These are phyloP conservation scores for Pulveroboletus sp. DNA, from an alignment of 768 basidiomycete species.

Conservation along the genomic window DNA sequence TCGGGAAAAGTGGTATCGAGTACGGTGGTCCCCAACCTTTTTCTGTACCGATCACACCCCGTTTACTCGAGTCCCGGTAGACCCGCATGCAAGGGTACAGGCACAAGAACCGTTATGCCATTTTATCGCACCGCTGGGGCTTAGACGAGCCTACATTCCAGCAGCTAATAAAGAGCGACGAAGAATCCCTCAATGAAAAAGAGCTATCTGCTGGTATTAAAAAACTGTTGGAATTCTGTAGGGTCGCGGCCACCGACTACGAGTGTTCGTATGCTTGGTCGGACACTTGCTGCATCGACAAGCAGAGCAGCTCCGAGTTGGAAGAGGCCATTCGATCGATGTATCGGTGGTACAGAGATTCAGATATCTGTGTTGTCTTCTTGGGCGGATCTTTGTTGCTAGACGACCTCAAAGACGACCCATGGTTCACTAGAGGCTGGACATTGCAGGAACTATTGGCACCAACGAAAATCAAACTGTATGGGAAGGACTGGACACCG, in stretches of 20 bases:
- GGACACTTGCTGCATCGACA: slow-evolving; percentile 7
- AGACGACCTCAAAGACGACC: not conserved
- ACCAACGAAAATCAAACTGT: not conserved
- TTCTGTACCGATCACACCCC: not conserved
- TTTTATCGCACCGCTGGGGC: slow-evolving; percentile 5
- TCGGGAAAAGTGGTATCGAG: not conserved
- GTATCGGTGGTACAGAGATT: slow-evolving; percentile 6
- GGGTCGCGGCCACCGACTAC: not conserved
- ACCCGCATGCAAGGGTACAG: not conserved
- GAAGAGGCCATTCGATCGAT: slow-evolving; percentile 8
- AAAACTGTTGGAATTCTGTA: slow-evolving; percentile 2
- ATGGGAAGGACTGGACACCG: slow-evolving; percentile 2
- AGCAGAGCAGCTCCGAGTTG: slow-evolving; percentile 6
- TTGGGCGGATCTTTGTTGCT: not conserved
- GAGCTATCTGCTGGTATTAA: not conserved
- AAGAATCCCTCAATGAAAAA: not conserved
- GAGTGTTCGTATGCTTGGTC: slow-evolving; percentile 2
- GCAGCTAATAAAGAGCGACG: not conserved
- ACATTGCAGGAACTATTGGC: slow-evolving; percentile 5
- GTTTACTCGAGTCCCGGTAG: not conserved
- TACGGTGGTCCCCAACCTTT: not conserved
- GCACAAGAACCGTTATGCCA: not conserved
- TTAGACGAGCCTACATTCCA: slow-evolving; percentile 1
- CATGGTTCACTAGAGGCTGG: slow-evolving; percentile 7
- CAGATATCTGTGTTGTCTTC: not conserved